A percentile compares a stretch with the other conserved stretches of the same genome.
Conservation (phyloP, 176 grass and related monocot species). For the Poa pratensis region DNA sequence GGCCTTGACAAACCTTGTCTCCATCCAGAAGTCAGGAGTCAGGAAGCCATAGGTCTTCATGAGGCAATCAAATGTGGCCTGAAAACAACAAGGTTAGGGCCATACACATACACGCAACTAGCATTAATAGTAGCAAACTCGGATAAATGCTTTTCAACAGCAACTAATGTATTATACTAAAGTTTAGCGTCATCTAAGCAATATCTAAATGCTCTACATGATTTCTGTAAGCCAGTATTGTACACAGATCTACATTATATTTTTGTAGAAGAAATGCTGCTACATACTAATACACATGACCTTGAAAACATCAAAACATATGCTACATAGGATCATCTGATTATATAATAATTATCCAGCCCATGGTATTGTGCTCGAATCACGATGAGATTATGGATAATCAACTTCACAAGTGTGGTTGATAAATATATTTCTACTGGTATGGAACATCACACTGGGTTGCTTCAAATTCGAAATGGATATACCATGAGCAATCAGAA, state of each 20-base stretch:
- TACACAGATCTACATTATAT: background rate
- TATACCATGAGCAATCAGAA: background rate
- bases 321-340: background rate
- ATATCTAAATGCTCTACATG: background rate
- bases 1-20: conserved; percentile 55
- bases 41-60: conserved; percentile 91
- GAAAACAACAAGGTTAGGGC: background rate
- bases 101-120: background rate
- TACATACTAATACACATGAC: background rate
- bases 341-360: background rate
- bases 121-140: background rate
- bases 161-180: background rate
- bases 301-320: background rate
- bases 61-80: conserved; percentile 84
- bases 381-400: background rate
- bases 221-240: background rate
- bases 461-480: background rate
- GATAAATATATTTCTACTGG: background rate
- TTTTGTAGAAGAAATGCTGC: background rate
- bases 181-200: background rate
- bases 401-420: background rate
- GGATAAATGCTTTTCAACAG: background rate
- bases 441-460: background rate
- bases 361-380: background rate
- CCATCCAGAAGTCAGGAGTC: conserved; percentile 74